Conservation (phyloP, 2,329 filamentous ascomycete species). For the Penicillium polonicum region DNA sequence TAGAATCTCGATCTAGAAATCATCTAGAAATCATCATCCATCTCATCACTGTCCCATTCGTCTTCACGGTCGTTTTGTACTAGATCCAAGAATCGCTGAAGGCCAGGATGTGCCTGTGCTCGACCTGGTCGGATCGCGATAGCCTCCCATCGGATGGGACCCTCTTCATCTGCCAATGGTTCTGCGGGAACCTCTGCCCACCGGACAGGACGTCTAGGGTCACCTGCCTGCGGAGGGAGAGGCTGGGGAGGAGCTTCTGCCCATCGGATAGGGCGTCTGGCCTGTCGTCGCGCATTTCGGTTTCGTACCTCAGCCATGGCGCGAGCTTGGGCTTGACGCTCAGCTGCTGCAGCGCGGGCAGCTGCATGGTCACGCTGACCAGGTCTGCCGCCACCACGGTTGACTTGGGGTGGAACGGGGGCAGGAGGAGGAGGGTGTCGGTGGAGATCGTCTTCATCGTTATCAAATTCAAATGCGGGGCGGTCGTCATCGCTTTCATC, state of each 20-base stretch:
- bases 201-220: constrained; percentile 5
- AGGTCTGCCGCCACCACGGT: constrained; percentile 27
- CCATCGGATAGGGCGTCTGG: background rate
- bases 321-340: constrained; percentile 39
- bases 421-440: constrained; percentile 42
- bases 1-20: constrained; percentile 22
- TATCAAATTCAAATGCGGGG: constrained; percentile 26
- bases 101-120: constrained; percentile 29
- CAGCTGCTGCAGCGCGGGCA: constrained; percentile 38
- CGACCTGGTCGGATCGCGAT: constrained; percentile 4
- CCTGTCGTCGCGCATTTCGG: constrained; percentile 20
- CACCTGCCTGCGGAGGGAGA: constrained; percentile 7
- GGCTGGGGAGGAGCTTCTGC: constrained; percentile 8
- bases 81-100: constrained; percentile 54
- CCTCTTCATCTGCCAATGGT: background rate
- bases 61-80: constrained; percentile 56
- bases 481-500: constrained; percentile 31
- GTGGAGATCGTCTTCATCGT: constrained; percentile 27
- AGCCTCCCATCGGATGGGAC: constrained; percentile 1
- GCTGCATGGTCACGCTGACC: constrained; percentile 34
- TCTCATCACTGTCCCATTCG: constrained; percentile 60
- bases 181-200: background rate
- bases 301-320: constrained; percentile 40
- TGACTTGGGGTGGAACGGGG: constrained; percentile 39
- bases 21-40: constrained; percentile 45